Base-by-base conservation (phyloP, 2,329 filamentous ascomycete genomes). In the Chrysoporthe deuterocubensis region DNA sequence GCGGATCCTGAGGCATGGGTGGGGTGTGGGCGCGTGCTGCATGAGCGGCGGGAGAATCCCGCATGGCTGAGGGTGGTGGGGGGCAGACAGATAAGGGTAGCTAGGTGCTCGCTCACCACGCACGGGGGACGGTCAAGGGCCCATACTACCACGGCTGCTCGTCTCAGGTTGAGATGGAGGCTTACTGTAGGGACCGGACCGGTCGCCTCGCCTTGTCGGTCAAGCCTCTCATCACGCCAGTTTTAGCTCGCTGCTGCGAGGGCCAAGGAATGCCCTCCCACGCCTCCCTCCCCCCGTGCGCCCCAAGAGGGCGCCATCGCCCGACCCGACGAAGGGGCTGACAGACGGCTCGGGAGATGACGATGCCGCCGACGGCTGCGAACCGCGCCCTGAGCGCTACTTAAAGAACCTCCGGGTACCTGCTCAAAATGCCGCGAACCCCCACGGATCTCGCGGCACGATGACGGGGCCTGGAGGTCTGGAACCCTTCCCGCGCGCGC, bases 61-160 rank as follows among this genome's bases (percentile, higher is more conserved):
- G 32, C 54, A 44, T 68, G 59, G 62, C 67, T 66, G 59, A 54
- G 18, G 64, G 59, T 32, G 50, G 58, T 44, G 59, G 67, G 67
- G 37, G 67, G 46, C 21, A 40, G 14, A 43, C 21, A 66, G 67
- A 68, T 68, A 68, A 68, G 67, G 62, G 43, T 26, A 26, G 26
- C 26, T 26, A 26, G 26, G 2, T 26, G 26, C 26, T 40, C 18
- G 54, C 54, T 57, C 54, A 37, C 54, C 50, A 54, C 21, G 21
- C n/a, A 26, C 13, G 21, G 48, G 21, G n/a, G 32, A 18, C 32
- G 13, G 52, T 11, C 26, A 21, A n/a, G 48, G 48, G 26, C 14
- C 21, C 48, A 54, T 54, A 32, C 50, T 11, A 52, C 48, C 50
- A 52, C 50, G 11, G 14, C 40, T 16, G 34, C 34, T 32, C 54